Percentiles rank a stretch among this genome's conserved stretches.
Evolutionary conservation across 495 filamentous ascomycete genomes (phyloP).

Genomic region (Platismatia glauca): DNA sequence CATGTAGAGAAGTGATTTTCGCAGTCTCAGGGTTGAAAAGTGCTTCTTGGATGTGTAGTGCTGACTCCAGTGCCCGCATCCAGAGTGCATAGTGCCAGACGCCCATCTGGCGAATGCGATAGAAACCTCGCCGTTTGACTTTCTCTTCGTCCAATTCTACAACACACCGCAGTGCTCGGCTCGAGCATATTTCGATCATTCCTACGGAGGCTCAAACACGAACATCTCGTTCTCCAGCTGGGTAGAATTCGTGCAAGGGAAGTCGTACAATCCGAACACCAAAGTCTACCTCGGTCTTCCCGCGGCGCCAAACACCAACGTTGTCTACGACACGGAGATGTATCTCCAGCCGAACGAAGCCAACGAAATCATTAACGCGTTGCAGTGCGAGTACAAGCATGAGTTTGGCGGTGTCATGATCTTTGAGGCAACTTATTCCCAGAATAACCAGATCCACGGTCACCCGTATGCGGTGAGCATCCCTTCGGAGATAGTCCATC

Average conservation of each 20-base stretch:
- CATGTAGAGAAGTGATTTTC: not conserved
- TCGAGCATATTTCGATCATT: conserved; percentile 23
- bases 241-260: conserved; percentile 61
- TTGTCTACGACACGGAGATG: conserved; percentile 16
- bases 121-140: conserved; percentile 46
- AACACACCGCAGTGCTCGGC: conserved; percentile 42
- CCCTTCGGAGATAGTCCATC: not conserved
- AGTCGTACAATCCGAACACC: conserved; percentile 51
- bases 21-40: not conserved
- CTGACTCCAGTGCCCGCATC: not conserved
- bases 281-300: conserved; percentile 61
- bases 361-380: conserved; percentile 39
- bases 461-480: conserved; percentile 34
- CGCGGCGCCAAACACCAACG: conserved; percentile 35
- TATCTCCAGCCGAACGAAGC: conserved; percentile 45
- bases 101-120: conserved; percentile 49
- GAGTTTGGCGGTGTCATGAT: conserved; percentile 65
- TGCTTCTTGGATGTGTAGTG: not conserved
- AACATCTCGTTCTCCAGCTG: conserved; percentile 63
- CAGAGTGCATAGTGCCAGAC: conserved; percentile 55
- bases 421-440: conserved; percentile 56
- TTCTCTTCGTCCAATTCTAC: conserved; percentile 66
- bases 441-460: conserved; percentile 39
- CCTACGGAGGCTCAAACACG: conserved; percentile 23
- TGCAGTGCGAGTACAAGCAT: conserved; percentile 39